Percentiles rank a stretch among this genome's conserved stretches.
These are phyloP conservation scores for Leptomonas seymouri DNA, from an alignment of 208 protist species.

Conservation along the genomic window DNA sequence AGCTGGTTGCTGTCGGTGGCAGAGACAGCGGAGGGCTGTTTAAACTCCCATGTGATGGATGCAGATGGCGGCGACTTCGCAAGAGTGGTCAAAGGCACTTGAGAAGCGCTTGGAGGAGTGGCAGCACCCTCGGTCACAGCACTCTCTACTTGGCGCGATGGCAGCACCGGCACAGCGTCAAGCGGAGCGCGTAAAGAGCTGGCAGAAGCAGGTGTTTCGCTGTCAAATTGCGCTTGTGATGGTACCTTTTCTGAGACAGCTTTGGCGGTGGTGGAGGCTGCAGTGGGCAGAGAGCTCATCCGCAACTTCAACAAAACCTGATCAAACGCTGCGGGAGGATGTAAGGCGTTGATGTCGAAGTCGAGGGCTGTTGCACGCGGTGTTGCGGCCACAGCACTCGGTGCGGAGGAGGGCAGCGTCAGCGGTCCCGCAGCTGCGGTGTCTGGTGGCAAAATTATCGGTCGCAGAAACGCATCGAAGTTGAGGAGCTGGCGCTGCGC, in stretches of 20 bases:
- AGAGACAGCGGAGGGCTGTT: not conserved
- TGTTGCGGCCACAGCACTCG: not conserved
- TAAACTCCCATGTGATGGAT: too few relatives aligned
- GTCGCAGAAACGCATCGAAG: constrained; percentile 41
- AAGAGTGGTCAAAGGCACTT: too few relatives aligned
- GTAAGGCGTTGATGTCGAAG: not conserved
- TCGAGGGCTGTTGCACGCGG: not conserved
- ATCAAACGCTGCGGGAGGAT: constrained; percentile 4
- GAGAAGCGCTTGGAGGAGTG: too few relatives aligned
- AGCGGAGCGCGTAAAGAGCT: too few relatives aligned
- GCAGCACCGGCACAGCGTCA: too few relatives aligned
- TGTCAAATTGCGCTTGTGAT: not conserved
- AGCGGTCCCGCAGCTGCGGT: not conserved
- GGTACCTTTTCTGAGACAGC: not conserved
- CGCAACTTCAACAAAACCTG: constrained; percentile 16
- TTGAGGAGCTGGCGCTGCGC: constrained; percentile 40
- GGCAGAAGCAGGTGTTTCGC: too few relatives aligned
- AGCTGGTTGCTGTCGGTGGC: not conserved
- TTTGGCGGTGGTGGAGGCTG: not conserved
- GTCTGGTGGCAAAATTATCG: constrained; percentile 10
- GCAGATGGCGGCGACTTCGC: not conserved
- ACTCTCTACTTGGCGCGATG: too few relatives aligned
- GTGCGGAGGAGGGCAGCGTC: not conserved
- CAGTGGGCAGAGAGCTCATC: constrained; percentile 1
- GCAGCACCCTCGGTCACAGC: too few relatives aligned